Conservation (phyloP, 2,329 filamentous ascomycete genomes). For the Diplodia seriata region DNA sequence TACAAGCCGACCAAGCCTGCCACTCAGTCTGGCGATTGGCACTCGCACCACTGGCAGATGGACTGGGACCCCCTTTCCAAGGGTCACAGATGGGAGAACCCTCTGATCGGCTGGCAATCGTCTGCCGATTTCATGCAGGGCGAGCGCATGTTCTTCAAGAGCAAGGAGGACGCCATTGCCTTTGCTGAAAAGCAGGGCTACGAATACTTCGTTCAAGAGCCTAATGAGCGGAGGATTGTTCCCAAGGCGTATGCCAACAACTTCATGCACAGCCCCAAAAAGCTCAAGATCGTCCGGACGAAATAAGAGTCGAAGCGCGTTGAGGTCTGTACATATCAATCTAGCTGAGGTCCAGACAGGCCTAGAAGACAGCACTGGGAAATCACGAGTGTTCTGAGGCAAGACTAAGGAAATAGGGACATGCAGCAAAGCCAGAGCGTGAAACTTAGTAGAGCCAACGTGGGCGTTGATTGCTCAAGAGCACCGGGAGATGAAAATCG, state of each 20-base stretch:
- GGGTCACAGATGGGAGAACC: slow-evolving; percentile 98
- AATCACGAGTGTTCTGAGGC: slow-evolving; percentile 18
- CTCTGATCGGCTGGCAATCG: slow-evolving; percentile 97
- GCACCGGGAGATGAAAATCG: neutral
- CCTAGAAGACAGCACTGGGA: neutral
- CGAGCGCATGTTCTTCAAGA: slow-evolving; percentile 86
- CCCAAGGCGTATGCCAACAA: slow-evolving; percentile 98
- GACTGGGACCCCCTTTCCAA: slow-evolving; percentile 95
- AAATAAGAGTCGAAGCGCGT: slow-evolving; percentile 63
- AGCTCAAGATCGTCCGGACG: slow-evolving; percentile 80
- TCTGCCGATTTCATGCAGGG: slow-evolving; percentile 95
- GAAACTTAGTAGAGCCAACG: slow-evolving; percentile 46
- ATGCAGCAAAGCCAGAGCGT: slow-evolving; percentile 48
- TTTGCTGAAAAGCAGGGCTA: slow-evolving; percentile 99
- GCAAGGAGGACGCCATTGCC: slow-evolving; percentile 90
- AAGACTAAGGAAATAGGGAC: slow-evolving; percentile 51
- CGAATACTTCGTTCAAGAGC: slow-evolving; percentile 98
- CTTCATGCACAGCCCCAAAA: slow-evolving; percentile 83
- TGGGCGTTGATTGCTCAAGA: slow-evolving; percentile 54
- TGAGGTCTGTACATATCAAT: slow-evolving; percentile 27
- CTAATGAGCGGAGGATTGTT: slow-evolving; percentile 81
- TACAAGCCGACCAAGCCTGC: slow-evolving; percentile 92
- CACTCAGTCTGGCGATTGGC: slow-evolving; percentile 91
- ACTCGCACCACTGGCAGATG: slow-evolving; percentile 89
- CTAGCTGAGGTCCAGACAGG: slow-evolving; percentile 6